Evolutionary conservation across 2,329 filamentous ascomycete genomes (phyloP).

Genomic region (Cladosporium velox): DNA sequence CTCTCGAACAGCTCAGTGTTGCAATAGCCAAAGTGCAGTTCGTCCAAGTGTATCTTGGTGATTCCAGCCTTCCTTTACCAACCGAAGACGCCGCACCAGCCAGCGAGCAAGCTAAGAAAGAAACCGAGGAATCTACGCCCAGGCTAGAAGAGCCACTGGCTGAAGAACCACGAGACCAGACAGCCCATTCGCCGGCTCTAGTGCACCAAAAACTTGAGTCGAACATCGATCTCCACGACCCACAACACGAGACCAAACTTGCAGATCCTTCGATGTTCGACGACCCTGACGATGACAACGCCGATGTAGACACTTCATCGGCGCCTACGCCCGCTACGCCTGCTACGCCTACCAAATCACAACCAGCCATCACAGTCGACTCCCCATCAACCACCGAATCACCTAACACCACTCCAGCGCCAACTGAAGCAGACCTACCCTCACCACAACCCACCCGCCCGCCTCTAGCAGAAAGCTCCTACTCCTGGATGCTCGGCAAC

Average conservation of each 20-base stretch:
- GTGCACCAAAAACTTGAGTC: neutral
- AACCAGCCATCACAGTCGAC: constrained; percentile 8
- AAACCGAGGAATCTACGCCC: constrained; percentile 13
- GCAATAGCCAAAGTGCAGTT: constrained; percentile 55
- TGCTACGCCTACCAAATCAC: neutral
- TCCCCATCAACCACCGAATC: neutral
- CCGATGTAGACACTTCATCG: constrained; percentile 9
- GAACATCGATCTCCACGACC: neutral
- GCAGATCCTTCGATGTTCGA: constrained; percentile 27
- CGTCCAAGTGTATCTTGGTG: constrained; percentile 53
- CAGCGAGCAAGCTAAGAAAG: neutral
- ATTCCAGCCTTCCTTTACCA: constrained; percentile 48
- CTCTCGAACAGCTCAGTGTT: constrained; percentile 46
- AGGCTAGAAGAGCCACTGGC: neutral
- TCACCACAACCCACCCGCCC: constrained; percentile 41
- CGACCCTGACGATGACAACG: constrained; percentile 13
- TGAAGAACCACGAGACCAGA: neutral
- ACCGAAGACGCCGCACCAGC: constrained; percentile 37
- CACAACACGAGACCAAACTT: constrained; percentile 2
- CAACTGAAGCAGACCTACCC: constrained; percentile 10
- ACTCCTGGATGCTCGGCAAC: constrained; percentile 71
- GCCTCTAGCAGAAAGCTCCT: constrained; percentile 71
- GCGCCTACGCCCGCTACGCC: neutral
- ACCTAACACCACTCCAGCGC: neutral
- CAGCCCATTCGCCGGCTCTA: neutral